Base-by-base conservation (phyloP, 192 early-diverging fungal species). In the Umbelopsis ramanniana region DNA sequence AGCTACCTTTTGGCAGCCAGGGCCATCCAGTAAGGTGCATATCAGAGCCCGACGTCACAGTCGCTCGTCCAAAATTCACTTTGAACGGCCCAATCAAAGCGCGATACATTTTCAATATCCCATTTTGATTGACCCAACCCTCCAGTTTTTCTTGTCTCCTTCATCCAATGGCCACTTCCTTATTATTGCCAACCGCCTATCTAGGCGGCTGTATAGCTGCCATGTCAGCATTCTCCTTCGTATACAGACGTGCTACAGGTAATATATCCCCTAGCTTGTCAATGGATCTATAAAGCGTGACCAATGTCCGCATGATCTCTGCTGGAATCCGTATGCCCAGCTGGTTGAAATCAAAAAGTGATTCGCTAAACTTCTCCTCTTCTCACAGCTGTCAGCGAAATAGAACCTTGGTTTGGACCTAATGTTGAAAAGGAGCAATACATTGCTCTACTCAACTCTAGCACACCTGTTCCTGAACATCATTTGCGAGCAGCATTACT, bases 401-500 rank as follows among this genome's bases (percentile, higher is more conserved):
- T 86, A 19, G 87, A 90, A 55, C 82, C 92, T 0, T 93, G 91
- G 92, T 93, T 91, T 67, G 81, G 88, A 0, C 74, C 79, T 45
- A 88, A 93, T 68, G 67, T 76, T 4, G 86, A 86, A 73, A 83
- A 85, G 63, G 82, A 89, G 46, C 82, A 89, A 52, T 94, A 93
- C 77, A 86, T 90, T 72, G 75, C 88, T 15, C 79, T 93, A 2
- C 50, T 88, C 9, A 82, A 86, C 47, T 79, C 86, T 23, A 86
- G 86, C 33, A 82, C 88, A 14, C 78, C 83, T 21, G 82, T 86
- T 0, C 82, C 88, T n/a, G 84, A 86, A 29, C 76, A 86, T 33
- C 86, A 87, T n/a, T 79, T 96, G 38, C 86, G 82, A 70, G 79
- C 89, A 9, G 93, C 94, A 2, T 82, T 98, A 35, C 80, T 98